phyloP scores from a whole-genome alignment of 176 grass and related monocot genomes.

The Canna indica region DNA sequence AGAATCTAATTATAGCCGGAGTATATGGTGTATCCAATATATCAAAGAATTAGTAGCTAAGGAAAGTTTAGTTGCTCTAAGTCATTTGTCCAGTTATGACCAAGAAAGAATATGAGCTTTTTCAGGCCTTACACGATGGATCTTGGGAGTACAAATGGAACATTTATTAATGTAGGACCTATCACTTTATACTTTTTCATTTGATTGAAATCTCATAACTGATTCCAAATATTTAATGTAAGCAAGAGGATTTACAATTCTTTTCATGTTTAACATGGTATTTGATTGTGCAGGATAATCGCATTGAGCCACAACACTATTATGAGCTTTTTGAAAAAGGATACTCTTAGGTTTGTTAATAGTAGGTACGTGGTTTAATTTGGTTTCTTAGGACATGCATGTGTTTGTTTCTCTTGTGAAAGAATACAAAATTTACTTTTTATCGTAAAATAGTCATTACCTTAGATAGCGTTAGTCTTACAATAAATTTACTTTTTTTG shows the following conservation, averaged over 20 bases:
- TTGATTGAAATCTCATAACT: neutral
- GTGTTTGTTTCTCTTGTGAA: neutral
- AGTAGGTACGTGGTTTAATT: constrained; percentile 45
- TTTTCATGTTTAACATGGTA: constrained; percentile 4
- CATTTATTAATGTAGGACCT: constrained; percentile 80
- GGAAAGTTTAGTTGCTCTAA: too few relatives aligned
- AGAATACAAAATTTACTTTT: too few relatives aligned
- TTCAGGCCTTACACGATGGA: constrained; percentile 87
- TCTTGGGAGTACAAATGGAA: constrained; percentile 88
- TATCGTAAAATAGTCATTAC: too few relatives aligned
- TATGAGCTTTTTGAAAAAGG: constrained; percentile 96
- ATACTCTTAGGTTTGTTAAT: constrained; percentile 86
- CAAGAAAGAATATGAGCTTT: too few relatives aligned
- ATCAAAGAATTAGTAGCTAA: too few relatives aligned
- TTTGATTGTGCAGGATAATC: constrained; percentile 52
- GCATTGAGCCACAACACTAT: constrained; percentile 71
- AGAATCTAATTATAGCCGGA: too few relatives aligned
- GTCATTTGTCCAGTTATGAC: too few relatives aligned
- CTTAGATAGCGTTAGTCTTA: too few relatives aligned
- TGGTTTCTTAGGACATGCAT: neutral
- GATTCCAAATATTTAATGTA: neutral
- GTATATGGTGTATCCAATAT: too few relatives aligned
- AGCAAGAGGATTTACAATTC: neutral
- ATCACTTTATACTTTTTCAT: constrained; percentile 7
- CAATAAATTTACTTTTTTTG: too few relatives aligned